Base-by-base conservation (phyloP, 2,329 filamentous ascomycete species). In the Sporothrix dimorphospora region DNA sequence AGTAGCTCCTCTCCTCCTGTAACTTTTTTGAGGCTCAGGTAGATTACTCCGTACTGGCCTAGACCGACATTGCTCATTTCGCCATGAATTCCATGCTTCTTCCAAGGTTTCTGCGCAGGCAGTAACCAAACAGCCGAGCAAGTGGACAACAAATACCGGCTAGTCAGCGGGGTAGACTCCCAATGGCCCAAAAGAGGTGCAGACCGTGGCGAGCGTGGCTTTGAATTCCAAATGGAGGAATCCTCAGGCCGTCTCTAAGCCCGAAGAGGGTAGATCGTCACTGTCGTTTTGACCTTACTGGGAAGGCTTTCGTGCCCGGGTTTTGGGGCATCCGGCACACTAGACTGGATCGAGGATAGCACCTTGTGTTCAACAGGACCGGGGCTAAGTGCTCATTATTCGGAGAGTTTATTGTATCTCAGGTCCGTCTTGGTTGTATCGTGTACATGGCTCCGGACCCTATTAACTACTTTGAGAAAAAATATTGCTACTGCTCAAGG, bases 291-390 rank as follows among this genome's bases (percentile, higher is more conserved):
- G 19, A 27, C 51, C 51, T 53, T 53, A 1, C 21, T 53, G 51
- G 21, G 51, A 53, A 53, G 51, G 51, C 51, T n/a, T 27, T 53
- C 53, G 53, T 19, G 16, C 27, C 27, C 53, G 53, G 53, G 11
- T 57, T 57, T n/a, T 57, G 24, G 53, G 53, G 27, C 53, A 57
- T 57, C 53, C 53, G 53, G 53, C 53, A 57, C 53, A 30, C 53
- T 57, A 34, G 53, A 34, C 53, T 34, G 53, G 27, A 57, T 57
- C 6, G 53, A 57, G 53, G 27, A 57, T 57, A 27, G 11, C 27
- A 19, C 14, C 27, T 38, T 57, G 53, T 34, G 27, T 11, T 57
- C 53, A 57, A 57, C 53, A 57, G 16, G 27, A 57, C 14, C 53
- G 27, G 53, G 53, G 12, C 53, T 30, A 9, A 55, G 51, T 55